Conservation (phyloP, 140 eudicot species). For the Anethum foeniculum region DNA sequence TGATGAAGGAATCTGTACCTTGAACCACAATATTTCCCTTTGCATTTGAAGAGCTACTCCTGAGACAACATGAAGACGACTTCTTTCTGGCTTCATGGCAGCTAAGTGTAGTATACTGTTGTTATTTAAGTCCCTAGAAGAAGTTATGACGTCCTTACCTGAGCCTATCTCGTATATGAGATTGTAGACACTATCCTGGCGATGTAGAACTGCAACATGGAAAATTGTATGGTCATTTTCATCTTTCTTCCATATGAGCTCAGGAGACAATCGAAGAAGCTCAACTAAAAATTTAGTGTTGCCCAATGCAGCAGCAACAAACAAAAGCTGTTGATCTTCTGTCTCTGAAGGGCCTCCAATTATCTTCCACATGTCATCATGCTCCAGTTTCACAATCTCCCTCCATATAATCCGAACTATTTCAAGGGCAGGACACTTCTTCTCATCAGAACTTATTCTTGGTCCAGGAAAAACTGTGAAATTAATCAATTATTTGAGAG, state of each 20-base stretch:
- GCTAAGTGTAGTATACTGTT: constrained; percentile 18
- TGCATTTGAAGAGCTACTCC: constrained; percentile 23
- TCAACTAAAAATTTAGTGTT: not conserved
- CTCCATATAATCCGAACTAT: constrained; percentile 19
- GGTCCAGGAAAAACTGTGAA: constrained; percentile 7
- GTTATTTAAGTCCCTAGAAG: not conserved
- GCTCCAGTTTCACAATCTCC: constrained; percentile 15
- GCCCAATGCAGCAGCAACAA: constrained; percentile 17
- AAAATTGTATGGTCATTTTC: constrained; percentile 15
- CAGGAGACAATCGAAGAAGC: constrained; percentile 7
- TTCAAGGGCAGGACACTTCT: constrained; percentile 11
- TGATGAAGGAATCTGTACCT: constrained; percentile 5
- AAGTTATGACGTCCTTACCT: constrained; percentile 5
- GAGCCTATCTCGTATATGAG: constrained; percentile 13
- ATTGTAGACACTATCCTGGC: constrained; percentile 21
- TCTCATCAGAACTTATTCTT: not conserved
- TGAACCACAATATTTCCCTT: constrained; percentile 15
- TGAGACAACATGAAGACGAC: constrained; percentile 6
- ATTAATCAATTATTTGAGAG: not conserved
- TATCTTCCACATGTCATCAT: not conserved
- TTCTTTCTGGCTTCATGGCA: constrained; percentile 2
- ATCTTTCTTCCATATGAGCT: constrained; percentile 12
- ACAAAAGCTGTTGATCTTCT: constrained; percentile 3
- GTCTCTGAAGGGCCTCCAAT: not conserved
- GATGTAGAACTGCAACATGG: constrained; percentile 15